These are phyloP conservation scores for Globisporangium mamillatum DNA, from an alignment of 352 stramenopile species.

Conservation along the genomic window DNA sequence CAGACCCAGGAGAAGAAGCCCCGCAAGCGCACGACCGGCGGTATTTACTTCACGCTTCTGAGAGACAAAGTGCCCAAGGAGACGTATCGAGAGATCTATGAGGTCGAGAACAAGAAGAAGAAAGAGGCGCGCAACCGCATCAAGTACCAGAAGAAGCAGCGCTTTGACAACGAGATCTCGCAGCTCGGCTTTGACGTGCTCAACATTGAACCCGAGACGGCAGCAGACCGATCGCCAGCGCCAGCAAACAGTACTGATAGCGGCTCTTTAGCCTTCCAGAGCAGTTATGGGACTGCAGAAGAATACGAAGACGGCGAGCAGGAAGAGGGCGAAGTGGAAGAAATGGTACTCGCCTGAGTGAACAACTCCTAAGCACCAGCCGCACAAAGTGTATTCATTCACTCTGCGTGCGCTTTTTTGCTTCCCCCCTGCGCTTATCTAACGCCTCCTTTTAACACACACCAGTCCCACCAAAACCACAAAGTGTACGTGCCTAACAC, in stretches of 20 bases:
- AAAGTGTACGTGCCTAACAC: constrained; percentile 6
- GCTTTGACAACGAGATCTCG: constrained; percentile 61
- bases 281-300: not conserved
- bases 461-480: constrained; percentile 1
- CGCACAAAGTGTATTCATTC: not conserved
- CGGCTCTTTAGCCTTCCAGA: not conserved
- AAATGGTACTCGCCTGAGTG: constrained; percentile 26
- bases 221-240: not conserved
- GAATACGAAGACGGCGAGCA: constrained; percentile 12
- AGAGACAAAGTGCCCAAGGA: constrained; percentile 64
- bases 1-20: constrained; percentile 38
- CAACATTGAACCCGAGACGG: constrained; percentile 22
- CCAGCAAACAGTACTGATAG: no score
- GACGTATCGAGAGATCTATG: constrained; percentile 72
- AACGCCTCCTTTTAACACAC: not conserved
- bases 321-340: constrained; percentile 36
- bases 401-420: not conserved
- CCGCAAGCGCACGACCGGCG: constrained; percentile 64
- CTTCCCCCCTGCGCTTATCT: not conserved
- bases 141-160: constrained; percentile 41
- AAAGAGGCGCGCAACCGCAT: constrained; percentile 68
- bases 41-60: constrained; percentile 66
- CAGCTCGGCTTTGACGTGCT: constrained; percentile 57
- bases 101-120: constrained; percentile 69
- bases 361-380: not conserved